phyloP scores from a whole-genome alignment of 352 stramenopile genomes.

The Saprolegnia diclina region DNA sequence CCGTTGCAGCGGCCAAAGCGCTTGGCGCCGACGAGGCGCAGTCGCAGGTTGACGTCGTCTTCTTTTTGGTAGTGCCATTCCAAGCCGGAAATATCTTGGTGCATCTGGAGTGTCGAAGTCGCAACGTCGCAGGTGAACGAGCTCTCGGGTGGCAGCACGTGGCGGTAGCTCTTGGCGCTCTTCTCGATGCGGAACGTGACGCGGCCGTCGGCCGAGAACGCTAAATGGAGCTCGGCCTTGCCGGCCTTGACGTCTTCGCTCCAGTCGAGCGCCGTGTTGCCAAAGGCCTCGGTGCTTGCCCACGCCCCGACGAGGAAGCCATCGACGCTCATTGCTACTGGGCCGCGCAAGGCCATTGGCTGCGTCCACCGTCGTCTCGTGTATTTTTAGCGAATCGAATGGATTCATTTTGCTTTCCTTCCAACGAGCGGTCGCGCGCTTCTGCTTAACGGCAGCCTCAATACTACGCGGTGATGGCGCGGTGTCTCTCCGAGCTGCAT shows the following conservation, averaged over 20 bases:
- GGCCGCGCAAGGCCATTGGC: not conserved
- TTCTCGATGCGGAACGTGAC: slow-evolving; percentile 41
- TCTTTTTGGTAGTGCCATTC: slow-evolving; percentile 64
- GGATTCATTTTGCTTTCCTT: no score
- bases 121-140: slow-evolving; percentile 34
- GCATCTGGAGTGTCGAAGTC: slow-evolving; percentile 32
- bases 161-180: slow-evolving; percentile 41
- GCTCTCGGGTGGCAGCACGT: slow-evolving; percentile 45
- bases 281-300: slow-evolving; percentile 66
- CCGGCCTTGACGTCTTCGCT: slow-evolving; percentile 57
- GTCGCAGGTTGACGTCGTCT: slow-evolving; percentile 52
- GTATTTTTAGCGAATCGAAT: not conserved
- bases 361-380: no score
- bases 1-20: slow-evolving; percentile 68
- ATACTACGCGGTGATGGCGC: no score
- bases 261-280: slow-evolving; percentile 73
- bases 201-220: slow-evolving; percentile 35
- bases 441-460: no score
- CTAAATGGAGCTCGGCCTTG: slow-evolving; percentile 37
- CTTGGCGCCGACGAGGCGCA: slow-evolving; percentile 69
- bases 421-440: no score
- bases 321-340: slow-evolving; percentile 6
- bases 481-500: no score
- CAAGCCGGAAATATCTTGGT: slow-evolving; percentile 48
- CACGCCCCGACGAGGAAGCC: slow-evolving; percentile 36